Base-by-base conservation (phyloP, 2,329 filamentous ascomycete genomes). In the Colletotrichum camelliae region DNA sequence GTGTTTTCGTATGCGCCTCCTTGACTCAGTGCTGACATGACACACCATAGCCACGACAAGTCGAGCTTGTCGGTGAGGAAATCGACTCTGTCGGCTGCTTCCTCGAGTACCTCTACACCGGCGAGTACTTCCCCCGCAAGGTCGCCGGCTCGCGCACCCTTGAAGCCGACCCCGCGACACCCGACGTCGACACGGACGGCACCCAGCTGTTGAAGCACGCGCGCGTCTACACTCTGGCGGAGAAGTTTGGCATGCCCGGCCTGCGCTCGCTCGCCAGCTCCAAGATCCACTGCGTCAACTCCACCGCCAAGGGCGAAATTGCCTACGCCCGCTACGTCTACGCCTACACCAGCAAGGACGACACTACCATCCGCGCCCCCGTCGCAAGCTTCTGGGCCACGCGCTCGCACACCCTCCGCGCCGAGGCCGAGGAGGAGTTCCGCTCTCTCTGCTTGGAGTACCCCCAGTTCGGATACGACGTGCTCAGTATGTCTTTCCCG, bases 231-330 rank as follows among this genome's bases (percentile, higher is more conserved):
- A 98, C 95, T 0, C 89, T 98, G 29, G 96, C 95, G 29, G 94
- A 96, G 80, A 95, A 94, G 85, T 93, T 97, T 77, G 90, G 92
- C 55, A 86, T 95, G 64, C 85, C 88, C 1, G 87, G 88, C 12
- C 91, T 98, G 77, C 95, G 94, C 84, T 91, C 89, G 21, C 92
- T 98, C 33, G 94, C 96, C 4, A 94, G 94, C 83, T 93, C 91
- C 83, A 98, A 98, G 88, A 98, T 98, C 81, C 95, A 98, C 88
- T 95, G 95, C 83, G 94, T 98, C 81, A 94, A 96, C 82, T 95
- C 94, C 60, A 97, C 94, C 1, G 95, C 95, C 43, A 94, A 93
- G 86, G 96, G 95, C 84, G 96, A 98, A 88, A 96, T 98, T 81
- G 92, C 93, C 31, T 98, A 98, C 84, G 96, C 96, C 10, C 92